Percentiles rank a stretch among this genome's conserved stretches.
These are phyloP conservation scores for Helotiales sp. DNA, from an alignment of 2,329 filamentous ascomycete species.

Conservation along the genomic window DNA sequence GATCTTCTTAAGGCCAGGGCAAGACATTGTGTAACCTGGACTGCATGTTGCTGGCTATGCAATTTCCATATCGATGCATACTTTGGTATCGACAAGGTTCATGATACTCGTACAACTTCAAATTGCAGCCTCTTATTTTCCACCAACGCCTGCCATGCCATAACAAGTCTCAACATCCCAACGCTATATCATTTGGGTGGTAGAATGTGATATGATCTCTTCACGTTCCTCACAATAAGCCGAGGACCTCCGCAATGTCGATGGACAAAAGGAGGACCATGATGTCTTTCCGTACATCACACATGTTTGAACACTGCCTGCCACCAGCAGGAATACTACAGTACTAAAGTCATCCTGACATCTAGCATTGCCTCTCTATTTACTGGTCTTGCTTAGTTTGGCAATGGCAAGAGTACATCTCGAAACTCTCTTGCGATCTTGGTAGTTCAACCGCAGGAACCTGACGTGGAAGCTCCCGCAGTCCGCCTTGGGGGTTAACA, in stretches of 20 bases:
- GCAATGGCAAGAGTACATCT: not conserved
- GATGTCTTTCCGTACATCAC: not conserved
- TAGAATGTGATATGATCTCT: not conserved
- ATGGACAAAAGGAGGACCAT: conserved; percentile 1
- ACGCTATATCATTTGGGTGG: not conserved
- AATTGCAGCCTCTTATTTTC: conserved; percentile 7
- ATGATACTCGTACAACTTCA: conserved; percentile 27
- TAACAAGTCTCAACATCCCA: not conserved
- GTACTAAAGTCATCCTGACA: conserved; percentile 5
- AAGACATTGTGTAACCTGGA: conserved; percentile 14
- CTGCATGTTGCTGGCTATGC: conserved; percentile 6
- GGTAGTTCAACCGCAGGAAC: not conserved
- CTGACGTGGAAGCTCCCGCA: not conserved
- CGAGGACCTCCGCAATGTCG: not conserved
- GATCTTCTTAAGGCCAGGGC: conserved; percentile 9
- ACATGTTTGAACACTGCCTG: conserved; percentile 1
- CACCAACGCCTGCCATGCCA: conserved; percentile 8
- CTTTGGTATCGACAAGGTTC: conserved; percentile 16
- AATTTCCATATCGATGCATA: conserved; percentile 12
- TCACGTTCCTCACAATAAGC: not conserved
- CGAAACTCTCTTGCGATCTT: not conserved
- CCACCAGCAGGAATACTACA: not conserved
- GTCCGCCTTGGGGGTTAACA: not conserved
- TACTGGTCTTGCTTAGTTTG: not conserved
- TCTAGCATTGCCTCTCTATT: not conserved